Percentiles rank a stretch among this genome's conserved stretches.
phyloP scores from a whole-genome alignment of 2,329 filamentous ascomycete species.

The Pseudogymnoascus sp. region DNA sequence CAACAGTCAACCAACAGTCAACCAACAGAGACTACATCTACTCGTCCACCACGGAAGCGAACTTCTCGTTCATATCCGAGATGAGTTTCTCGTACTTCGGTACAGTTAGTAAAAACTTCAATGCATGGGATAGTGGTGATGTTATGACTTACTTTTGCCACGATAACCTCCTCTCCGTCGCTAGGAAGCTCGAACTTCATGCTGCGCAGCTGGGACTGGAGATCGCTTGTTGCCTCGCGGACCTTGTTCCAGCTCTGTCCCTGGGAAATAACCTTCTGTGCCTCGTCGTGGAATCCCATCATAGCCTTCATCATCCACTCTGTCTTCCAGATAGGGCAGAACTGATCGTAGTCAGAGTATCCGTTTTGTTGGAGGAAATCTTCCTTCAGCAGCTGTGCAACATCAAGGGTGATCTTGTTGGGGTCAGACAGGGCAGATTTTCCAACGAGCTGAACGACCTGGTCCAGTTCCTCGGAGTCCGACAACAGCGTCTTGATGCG shows the following conservation, averaged over 20 bases:
- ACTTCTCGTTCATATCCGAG: conserved; percentile 92
- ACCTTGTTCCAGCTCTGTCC: conserved; percentile 91
- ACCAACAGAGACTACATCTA: conserved; percentile 42
- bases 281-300: conserved; percentile 95
- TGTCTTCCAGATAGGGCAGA: conserved; percentile 99
- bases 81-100: conserved; percentile 81
- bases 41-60: conserved; percentile 91
- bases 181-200: conserved; percentile 96
- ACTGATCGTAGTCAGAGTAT: conserved; percentile 98
- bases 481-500: conserved; percentile 89
- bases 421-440: conserved; percentile 93
- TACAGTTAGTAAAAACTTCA: conserved; percentile 32
- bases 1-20: not conserved
- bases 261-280: conserved; percentile 87
- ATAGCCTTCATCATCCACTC: conserved; percentile 99
- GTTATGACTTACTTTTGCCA: conserved; percentile 63
- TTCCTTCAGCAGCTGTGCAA: conserved; percentile 88
- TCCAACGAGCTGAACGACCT: conserved; percentile 96
- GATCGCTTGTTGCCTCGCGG: conserved; percentile 77
- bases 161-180: conserved; percentile 71
- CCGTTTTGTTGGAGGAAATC: conserved; percentile 99
- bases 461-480: conserved; percentile 93
- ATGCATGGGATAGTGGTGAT: not conserved
- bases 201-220: conserved; percentile 75
- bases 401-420: conserved; percentile 96